Conservation (phyloP, 75 land plant species). For the Pinus taeda region DNA sequence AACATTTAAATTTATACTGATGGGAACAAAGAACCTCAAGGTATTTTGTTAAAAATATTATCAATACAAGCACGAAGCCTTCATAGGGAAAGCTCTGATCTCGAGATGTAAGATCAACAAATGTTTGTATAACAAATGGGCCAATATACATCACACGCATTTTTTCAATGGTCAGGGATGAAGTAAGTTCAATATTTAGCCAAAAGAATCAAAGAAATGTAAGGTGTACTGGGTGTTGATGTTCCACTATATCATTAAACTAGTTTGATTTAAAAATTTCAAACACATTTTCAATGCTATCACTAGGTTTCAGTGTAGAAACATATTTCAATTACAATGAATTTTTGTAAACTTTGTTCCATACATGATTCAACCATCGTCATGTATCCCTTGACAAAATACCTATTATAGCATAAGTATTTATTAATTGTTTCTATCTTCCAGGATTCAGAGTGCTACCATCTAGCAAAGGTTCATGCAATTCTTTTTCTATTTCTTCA, state of each 20-base stretch:
- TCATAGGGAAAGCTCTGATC: constrained; percentile 44
- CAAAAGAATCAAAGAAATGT: too few species aligned
- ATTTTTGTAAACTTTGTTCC: too few species aligned
- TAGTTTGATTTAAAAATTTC: constrained; percentile 52
- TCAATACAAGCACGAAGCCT: constrained; percentile 70
- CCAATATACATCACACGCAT: constrained; percentile 92
- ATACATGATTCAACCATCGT: constrained; percentile 88
- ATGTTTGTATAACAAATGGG: constrained; percentile 70
- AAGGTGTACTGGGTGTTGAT: constrained; percentile 49
- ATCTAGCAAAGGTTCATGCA: too few species aligned
- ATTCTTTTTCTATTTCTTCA: constrained; percentile 11
- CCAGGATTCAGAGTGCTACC: not conserved
- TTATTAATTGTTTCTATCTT: constrained; percentile 15
- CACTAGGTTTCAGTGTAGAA: constrained; percentile 56
- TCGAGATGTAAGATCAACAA: constrained; percentile 64
- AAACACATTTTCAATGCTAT: constrained; percentile 64
- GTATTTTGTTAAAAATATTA: too few species aligned
- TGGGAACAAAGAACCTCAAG: too few species aligned
- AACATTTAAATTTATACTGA: constrained; percentile 79
- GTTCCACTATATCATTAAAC: constrained; percentile 34
- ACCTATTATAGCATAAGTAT: constrained; percentile 54
- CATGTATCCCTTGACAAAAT: constrained; percentile 43
- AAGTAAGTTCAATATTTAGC: constrained; percentile 65
- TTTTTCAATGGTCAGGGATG: constrained; percentile 53
- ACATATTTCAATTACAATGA: too few species aligned